Percentiles rank a stretch among this genome's conserved stretches.
Conservation (phyloP, 2,329 filamentous ascomycete genomes). For the Xylariaceae sp. region DNA sequence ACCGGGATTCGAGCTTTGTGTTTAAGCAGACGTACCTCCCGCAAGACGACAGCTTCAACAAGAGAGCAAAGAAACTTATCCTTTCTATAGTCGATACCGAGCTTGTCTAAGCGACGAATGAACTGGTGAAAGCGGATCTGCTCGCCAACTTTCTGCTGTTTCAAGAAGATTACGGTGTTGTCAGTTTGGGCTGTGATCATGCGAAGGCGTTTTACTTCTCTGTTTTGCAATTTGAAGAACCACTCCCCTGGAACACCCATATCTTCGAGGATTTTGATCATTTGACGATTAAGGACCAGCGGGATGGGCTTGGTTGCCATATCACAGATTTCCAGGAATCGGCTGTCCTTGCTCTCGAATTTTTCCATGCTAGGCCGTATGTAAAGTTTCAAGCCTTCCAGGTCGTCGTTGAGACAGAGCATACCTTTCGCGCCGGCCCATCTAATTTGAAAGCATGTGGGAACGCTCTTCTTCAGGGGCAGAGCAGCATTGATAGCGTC, state of each 20-base stretch:
- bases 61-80: constrained; percentile 72
- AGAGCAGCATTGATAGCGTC: constrained; percentile 61
- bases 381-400: constrained; percentile 60
- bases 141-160: constrained; percentile 62
- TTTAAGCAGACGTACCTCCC: constrained; percentile 73
- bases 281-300: constrained; percentile 74
- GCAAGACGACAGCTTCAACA: constrained; percentile 71
- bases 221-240: constrained; percentile 67
- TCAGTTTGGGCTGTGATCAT: constrained; percentile 57
- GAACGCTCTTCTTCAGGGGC: constrained; percentile 49
- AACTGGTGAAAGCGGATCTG: constrained; percentile 63
- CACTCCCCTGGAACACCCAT: constrained; percentile 60
- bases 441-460: constrained; percentile 75
- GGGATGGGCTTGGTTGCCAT: constrained; percentile 67
- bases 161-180: constrained; percentile 70
- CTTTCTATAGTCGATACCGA: constrained; percentile 66
- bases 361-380: constrained; percentile 80
- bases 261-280: constrained; percentile 87
- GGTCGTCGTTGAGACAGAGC: constrained; percentile 67
- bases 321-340: constrained; percentile 72
- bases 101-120: constrained; percentile 58
- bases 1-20: constrained; percentile 78
- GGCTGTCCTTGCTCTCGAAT: constrained; percentile 60
- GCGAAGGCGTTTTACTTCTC: constrained; percentile 63
- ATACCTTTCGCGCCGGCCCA: constrained; percentile 78